Percentiles rank a stretch among this genome's conserved stretches.
phyloP scores from a whole-genome alignment of 805 yeast species.

The Teunomyces atbi region DNA sequence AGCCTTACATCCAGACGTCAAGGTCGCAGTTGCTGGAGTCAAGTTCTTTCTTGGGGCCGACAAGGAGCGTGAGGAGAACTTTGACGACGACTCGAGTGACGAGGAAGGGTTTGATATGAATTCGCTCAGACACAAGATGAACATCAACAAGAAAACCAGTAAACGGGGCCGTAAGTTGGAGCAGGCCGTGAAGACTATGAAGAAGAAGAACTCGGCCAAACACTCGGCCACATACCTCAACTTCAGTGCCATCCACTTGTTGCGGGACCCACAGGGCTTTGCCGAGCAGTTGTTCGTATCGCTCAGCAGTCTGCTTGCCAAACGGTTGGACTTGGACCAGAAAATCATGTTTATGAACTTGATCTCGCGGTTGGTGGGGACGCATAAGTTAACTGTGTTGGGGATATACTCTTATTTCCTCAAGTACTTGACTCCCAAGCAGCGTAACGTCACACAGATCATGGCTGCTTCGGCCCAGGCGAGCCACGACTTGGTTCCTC shows the following conservation, averaged over 20 bases:
- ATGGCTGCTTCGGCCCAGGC: constrained; percentile 98
- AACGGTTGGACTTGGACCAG: constrained; percentile 80
- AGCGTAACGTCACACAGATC: constrained; percentile 88
- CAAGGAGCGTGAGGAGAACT: constrained; percentile 82
- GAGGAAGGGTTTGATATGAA: constrained; percentile 73
- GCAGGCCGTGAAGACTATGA: constrained; percentile 63
- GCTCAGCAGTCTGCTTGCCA: constrained; percentile 64
- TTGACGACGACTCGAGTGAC: constrained; percentile 67
- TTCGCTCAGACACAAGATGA: constrained; percentile 75
- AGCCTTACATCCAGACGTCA: constrained; percentile 79
- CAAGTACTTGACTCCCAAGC: constrained; percentile 92
- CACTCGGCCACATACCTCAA: constrained; percentile 70
- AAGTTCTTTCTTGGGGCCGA: constrained; percentile 93
- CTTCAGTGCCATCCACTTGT: constrained; percentile 89
- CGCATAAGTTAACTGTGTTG: constrained; percentile 86
- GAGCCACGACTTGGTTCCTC: constrained; percentile 95
- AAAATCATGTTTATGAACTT: constrained; percentile 85
- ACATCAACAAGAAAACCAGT: constrained; percentile 76
- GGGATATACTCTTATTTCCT: constrained; percentile 88
- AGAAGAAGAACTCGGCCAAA: constrained; percentile 58
- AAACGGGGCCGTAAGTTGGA: constrained; percentile 82
- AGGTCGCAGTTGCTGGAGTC: constrained; percentile 88
- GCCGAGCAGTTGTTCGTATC: constrained; percentile 83
- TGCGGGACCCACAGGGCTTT: constrained; percentile 97
- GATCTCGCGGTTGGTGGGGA: constrained; percentile 85